Evolutionary conservation across 306 rosid genomes (phyloP), one percentile per base, ranked within the genome.

Genomic region (Glycyrrhiza uralensis): DNA sequence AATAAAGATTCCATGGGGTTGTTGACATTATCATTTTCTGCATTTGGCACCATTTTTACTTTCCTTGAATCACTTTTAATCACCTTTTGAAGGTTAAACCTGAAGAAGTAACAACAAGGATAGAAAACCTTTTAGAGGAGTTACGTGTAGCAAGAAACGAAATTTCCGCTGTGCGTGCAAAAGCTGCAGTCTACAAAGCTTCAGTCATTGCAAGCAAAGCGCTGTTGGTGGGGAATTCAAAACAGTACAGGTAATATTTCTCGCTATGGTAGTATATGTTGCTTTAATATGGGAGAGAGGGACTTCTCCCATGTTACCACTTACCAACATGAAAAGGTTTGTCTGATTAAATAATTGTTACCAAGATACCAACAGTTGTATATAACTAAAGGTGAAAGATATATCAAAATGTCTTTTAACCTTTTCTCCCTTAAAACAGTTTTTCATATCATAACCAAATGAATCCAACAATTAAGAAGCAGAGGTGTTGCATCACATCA

Each of bases 71-170:
- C 57, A 18, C 63, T 69, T 76, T 15, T 42, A 50, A 41, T 76
- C 69, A 69, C 64, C 59, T 74, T 72, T 67, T 86, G 79, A 76
- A 91, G 98, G 96, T 81, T 63, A 94, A 94, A 87, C 92, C 96
- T 71, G 98, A 91, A 79, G 96, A 91, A 73, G 96, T 91, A 54
- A 86, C 86, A 19, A 55, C 80, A 26, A 88, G 98, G 79, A 85
- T 91, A 71, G 98, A 87, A 74, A 91, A 80, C 83, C 89, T 94
- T 46, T 46, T 85, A 45, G 95, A 86, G 87, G 96, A 93, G 84
- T 76, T 93, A 64, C 82, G 98, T 70, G 65, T 57, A 60, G 87
- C 77, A 5, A 86, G 90, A 84, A 91, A 85, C 33, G 96, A 91
- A 82, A 88, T 73, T 66, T 85, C 96, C 55, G 39, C 84, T 47